Percentiles rank a stretch among this genome's conserved stretches.
phyloP scores from a whole-genome alignment of 768 basidiomycete genomes.

The Boletellus emodensis region DNA sequence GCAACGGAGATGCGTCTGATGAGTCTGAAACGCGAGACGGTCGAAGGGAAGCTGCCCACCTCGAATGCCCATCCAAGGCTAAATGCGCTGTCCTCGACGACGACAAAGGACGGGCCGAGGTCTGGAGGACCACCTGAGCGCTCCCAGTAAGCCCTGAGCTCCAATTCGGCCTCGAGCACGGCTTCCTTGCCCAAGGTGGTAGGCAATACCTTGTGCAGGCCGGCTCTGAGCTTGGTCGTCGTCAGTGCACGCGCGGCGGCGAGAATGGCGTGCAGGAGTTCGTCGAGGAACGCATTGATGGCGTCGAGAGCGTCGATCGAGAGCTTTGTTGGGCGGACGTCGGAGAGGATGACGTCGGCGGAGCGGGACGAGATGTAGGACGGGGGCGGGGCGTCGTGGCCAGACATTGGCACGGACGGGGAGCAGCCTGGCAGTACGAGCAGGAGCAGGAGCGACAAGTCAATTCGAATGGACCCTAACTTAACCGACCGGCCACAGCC shows the following conservation, averaged over 20 bases:
- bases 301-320: conserved; percentile 70
- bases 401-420: conserved; percentile 38
- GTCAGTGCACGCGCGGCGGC: conserved; percentile 60
- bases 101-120: conserved; percentile 24
- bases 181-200: conserved; percentile 88
- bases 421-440: not conserved
- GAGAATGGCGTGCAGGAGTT: conserved; percentile 74
- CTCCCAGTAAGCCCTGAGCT: conserved; percentile 86
- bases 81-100: conserved; percentile 56
- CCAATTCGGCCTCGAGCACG: conserved; percentile 88
- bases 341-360: conserved; percentile 88
- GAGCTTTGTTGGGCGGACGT: conserved; percentile 88
- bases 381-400: conserved; percentile 37
- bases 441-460: conserved; percentile 11
- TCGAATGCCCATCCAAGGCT: conserved; percentile 72
- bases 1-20: conserved; percentile 2
- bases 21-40: conserved; percentile 8
- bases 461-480: conserved; percentile 8
- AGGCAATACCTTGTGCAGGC: conserved; percentile 67
- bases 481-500: conserved; percentile 18
- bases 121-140: conserved; percentile 45
- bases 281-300: conserved; percentile 81
- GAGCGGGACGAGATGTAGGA: conserved; percentile 79
- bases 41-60: conserved; percentile 36
- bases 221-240: conserved; percentile 70